Conservation (phyloP, 768 basidiomycete genomes). For the Rhodocollybia butyracea region DNA sequence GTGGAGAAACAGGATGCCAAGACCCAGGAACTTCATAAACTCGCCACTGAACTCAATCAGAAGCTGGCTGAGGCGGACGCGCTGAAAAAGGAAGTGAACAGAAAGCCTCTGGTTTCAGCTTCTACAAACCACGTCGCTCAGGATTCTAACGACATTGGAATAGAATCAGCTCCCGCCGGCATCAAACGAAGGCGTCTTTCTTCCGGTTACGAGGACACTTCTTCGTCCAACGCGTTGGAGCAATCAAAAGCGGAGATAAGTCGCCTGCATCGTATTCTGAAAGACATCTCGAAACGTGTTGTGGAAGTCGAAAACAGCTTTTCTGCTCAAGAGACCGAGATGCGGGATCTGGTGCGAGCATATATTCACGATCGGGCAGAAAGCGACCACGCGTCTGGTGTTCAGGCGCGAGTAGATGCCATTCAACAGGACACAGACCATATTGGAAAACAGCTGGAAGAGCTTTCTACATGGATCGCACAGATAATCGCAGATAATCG, state of each 20-base stretch:
- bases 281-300: background rate
- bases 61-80: background rate
- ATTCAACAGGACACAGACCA: background rate
- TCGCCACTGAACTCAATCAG: background rate
- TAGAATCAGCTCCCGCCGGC: background rate
- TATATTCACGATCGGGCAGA: background rate
- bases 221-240: background rate
- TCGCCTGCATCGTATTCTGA: background rate
- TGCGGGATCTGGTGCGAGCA: background rate
- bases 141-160: background rate
- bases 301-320: background rate
- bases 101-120: background rate
- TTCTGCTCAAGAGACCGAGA: background rate
- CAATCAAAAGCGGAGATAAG: conserved; percentile 3
- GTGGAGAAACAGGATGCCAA: background rate
- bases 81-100: background rate
- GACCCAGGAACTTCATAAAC: background rate
- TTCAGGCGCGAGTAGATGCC: background rate
- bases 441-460: background rate
- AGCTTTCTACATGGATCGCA: conserved; percentile 3
- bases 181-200: background rate
- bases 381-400: background rate
- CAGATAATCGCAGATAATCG: background rate
- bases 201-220: background rate
- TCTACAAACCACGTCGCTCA: background rate